Base-by-base conservation (phyloP, 345 rosid species). In the Eutrema heterophyllum region DNA sequence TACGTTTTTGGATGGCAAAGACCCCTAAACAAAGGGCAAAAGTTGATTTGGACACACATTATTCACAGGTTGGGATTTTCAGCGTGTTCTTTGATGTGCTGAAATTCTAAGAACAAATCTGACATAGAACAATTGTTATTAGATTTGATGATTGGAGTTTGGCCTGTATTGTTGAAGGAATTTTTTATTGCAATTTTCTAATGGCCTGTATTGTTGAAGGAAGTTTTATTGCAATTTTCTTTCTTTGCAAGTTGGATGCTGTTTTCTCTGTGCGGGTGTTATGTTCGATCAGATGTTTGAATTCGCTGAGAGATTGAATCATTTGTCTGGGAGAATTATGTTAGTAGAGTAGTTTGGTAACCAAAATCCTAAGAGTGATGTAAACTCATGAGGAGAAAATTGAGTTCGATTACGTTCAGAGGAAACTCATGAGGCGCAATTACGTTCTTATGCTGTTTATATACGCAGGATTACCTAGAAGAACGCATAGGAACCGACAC, bases 41-140 rank as follows among this genome's bases (percentile, higher is more conserved):
- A 3, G 99, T 95, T 77, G 99, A 95, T 81, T 81, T 95, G 83
- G 99, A 95, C 79, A 92, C 99, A 35, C 99, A 95, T 78, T 95
- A 88, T 77, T 72, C 99, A 53, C 72, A 84, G 91, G 98, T 91
- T 14, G 56, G 67, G 66, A 10, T 30, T 67, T 44, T 33, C 51
- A 12, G 29, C 18, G 53, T 66, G 18, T 39, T 74, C 56, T 43
- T 62, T 4, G 4, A 39, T 29, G 29, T 56, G 46, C 26, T 39
- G 15, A 49, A 26, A 5, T 50, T 39, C 6, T 16, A 51, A 32
- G 35, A 41, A 71, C 48, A 64, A 36, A 35, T 11, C 44, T 29
- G 61, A 7, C 48, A 30, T 18, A 1, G 8, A 45, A 29, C 58
- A 36, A 8, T 18, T 59, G 48, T 55, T 67, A 18, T 15, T 54